Base-by-base conservation (phyloP, 257 asterid species). In the Verbascum thapsus region DNA sequence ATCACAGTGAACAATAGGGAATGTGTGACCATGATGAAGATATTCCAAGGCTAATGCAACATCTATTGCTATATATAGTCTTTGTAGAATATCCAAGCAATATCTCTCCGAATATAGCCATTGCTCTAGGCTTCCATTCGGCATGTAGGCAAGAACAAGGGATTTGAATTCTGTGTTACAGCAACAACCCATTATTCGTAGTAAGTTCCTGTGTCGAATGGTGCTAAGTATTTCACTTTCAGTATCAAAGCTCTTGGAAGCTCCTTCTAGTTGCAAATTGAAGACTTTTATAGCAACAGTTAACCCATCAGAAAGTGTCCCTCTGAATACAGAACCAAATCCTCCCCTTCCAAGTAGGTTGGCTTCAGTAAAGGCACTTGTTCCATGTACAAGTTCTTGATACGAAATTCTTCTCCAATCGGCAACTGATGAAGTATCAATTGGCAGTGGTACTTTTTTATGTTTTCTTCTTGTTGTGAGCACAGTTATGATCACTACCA, bases 291-390 rank as follows among this genome's bases (percentile, higher is more conserved):
- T 49, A 4, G 72, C 72, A 23, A 67, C 50, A 6, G 17, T 18
- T 38, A 57, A 18, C 30, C 72, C 72, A 19, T 67, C 51, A 19
- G 72, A 67, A 3, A 67, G 22, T 7, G 49, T 67, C 12, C 72
- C 72, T 57, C 18, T 67, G 18, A 23, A 67, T 13, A 57, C 72
- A 2, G 66, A 56, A 45, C 78, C 82, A 55, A 63, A 72, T 5
- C 75, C 54, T 40, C 78, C 79, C 65, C 72, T 55, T 32, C 72
- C 72, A 47, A 67, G 72, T 19, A 67, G 26, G 30, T 67, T 67
- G 59, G 10, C 11, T 45, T 57, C 53, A 4, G n/a, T 40, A 4
- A 67, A 67, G 39, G 30, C 17, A 20, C 48, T 16, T 0, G 72
- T 67, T 20, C 66, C 66, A 26, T 26, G 32, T 26, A 26, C 32